Evolutionary conservation across 2,329 filamentous ascomycete species (phyloP).

Genomic region (Ophiostoma piceae): DNA sequence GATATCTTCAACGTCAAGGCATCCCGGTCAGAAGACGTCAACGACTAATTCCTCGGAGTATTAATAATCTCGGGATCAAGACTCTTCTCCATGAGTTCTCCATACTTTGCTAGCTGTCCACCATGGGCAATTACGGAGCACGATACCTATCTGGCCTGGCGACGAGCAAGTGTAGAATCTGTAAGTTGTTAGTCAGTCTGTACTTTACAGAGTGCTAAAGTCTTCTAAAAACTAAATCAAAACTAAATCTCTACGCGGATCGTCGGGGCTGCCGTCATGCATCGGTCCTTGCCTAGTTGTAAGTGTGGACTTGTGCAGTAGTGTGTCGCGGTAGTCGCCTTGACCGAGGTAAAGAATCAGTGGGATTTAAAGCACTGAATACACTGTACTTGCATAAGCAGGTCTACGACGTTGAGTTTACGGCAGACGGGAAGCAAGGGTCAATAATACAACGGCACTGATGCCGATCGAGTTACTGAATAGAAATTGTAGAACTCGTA

Average conservation of each 20-base stretch:
- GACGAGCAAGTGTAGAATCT: background rate
- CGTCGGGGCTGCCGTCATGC: slow-evolving; percentile 23
- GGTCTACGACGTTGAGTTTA: background rate
- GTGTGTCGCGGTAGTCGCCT: background rate
- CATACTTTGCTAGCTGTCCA: background rate
- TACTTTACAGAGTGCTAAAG: background rate
- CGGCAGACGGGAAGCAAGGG: background rate
- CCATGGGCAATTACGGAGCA: slow-evolving; percentile 9
- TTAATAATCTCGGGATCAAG: slow-evolving; percentile 2
- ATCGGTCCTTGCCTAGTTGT: slow-evolving; percentile 20
- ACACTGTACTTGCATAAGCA: no score
- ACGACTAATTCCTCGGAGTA: background rate
- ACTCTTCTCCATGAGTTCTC: background rate
- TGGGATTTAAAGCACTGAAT: no score
- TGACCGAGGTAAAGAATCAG: background rate
- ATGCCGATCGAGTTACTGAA: background rate
- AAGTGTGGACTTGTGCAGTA: slow-evolving; percentile 10
- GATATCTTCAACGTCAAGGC: background rate
- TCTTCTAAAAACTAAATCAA: background rate
- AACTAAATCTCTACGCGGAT: slow-evolving; percentile 18
- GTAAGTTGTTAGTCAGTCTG: background rate
- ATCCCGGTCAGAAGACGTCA: background rate
- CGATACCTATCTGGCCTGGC: slow-evolving; percentile 2
- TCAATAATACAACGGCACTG: slow-evolving; percentile 1
- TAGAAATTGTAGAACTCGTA: background rate